These are phyloP conservation scores for Colletotrichum trifolii DNA, from an alignment of 2,329 filamentous ascomycete genomes.

Conservation along the genomic window DNA sequence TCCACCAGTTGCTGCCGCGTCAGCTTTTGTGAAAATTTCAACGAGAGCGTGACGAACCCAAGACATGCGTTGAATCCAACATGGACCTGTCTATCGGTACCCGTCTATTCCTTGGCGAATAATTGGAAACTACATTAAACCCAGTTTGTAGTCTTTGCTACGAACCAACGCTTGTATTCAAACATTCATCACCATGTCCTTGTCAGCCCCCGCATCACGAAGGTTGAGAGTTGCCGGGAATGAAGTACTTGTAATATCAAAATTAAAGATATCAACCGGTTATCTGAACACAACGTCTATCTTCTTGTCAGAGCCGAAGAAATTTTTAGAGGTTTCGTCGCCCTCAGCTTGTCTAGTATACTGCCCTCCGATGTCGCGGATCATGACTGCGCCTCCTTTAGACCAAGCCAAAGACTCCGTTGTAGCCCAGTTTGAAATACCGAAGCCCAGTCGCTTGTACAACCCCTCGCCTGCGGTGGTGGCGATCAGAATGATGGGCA, in stretches of 20 bases:
- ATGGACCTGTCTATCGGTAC: fast-evolving
- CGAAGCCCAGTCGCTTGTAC: slow-evolving; percentile 7
- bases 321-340: not conserved
- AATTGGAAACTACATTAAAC: too few species aligned
- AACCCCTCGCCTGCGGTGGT: not conserved
- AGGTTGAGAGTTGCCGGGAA: too few species aligned
- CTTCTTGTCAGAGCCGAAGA: not conserved
- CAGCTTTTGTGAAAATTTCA: too few species aligned
- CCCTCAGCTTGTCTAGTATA: not conserved
- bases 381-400: slow-evolving; percentile 1
- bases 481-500: slow-evolving; percentile 1
- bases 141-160: too few species aligned
- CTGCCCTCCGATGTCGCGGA: not conserved
- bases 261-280: not conserved
- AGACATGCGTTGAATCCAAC: too few species aligned
- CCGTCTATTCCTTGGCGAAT: too few species aligned
- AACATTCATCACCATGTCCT: too few species aligned
- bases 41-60: too few species aligned
- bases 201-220: too few species aligned
- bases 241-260: too few species aligned
- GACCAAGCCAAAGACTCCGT: slow-evolving; percentile 2
- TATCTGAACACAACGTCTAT: slow-evolving; percentile 9
- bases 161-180: too few species aligned
- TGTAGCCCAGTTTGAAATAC: not conserved
- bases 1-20: too few species aligned